Conservation (phyloP, 441 rosid genomes). For the Arabidopsis lyrata region DNA sequence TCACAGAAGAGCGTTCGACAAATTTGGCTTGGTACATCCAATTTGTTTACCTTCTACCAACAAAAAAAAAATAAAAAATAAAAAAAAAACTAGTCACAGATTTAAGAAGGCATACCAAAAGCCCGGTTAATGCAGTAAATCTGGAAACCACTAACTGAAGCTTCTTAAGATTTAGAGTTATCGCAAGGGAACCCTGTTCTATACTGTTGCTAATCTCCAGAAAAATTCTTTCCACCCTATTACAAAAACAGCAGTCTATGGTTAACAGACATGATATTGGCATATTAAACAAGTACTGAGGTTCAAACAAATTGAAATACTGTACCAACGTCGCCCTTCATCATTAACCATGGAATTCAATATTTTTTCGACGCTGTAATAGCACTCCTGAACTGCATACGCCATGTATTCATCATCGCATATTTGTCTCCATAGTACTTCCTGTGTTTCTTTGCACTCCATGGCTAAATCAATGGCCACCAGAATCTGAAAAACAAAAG, state of each 20-base stretch:
- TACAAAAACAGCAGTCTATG: conserved; percentile 39
- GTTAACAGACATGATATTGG: conserved; percentile 20
- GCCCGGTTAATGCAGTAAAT: conserved; percentile 95
- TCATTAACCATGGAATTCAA: conserved; percentile 90
- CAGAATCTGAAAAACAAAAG: conserved; percentile 70
- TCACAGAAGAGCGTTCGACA: conserved; percentile 7
- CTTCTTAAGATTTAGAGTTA: conserved; percentile 81
- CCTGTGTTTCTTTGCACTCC: conserved; percentile 92
- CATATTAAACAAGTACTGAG: conserved; percentile 22
- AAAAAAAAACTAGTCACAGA: conserved; percentile 2
- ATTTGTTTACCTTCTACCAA: conserved; percentile 12
- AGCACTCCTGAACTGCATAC: conserved; percentile 98
- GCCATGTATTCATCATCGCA: conserved; percentile 97
- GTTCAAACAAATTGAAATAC: conserved; percentile 34
- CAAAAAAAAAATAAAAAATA: background rate
- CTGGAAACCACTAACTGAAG: conserved; percentile 84
- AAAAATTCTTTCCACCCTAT: conserved; percentile 96
- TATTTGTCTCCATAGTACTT: conserved; percentile 81
- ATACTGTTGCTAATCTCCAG: conserved; percentile 85
- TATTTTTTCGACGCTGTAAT: conserved; percentile 80
- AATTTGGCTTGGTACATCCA: background rate
- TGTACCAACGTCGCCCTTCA: conserved; percentile 95
- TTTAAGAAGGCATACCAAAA: conserved; percentile 70
- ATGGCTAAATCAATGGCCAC: conserved; percentile 95
- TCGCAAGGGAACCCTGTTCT: conserved; percentile 66